Percentiles rank a stretch among this genome's conserved stretches.
Evolutionary conservation across 306 rosid genomes (phyloP).

Genomic region (Potentilla sterilis): DNA sequence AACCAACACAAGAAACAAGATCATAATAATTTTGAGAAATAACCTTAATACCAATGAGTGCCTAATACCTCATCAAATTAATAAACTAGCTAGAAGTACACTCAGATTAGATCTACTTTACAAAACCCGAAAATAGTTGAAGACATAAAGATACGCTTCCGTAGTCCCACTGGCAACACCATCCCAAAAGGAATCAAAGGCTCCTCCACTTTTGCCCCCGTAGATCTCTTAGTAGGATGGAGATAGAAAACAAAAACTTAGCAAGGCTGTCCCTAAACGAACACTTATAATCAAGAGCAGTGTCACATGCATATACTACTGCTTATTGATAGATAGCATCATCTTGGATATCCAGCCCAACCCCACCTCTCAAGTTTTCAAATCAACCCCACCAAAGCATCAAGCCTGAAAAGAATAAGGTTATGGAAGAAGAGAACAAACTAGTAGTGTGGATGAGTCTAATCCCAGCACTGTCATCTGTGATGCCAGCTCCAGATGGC

Average conservation of each 20-base stretch:
- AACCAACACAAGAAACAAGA: background rate
- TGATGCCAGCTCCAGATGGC: conserved; percentile 67
- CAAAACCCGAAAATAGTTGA: conserved; percentile 4
- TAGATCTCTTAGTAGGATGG: conserved; percentile 28
- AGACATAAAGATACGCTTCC: conserved; percentile 17
- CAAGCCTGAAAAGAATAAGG: conserved; percentile 42
- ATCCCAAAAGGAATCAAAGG: conserved; percentile 37
- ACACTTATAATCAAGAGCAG: conserved; percentile 44
- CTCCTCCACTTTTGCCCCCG: conserved; percentile 27
- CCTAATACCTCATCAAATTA: conserved; percentile 23
- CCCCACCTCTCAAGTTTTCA: conserved; percentile 24
- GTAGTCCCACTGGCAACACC: conserved; percentile 28
- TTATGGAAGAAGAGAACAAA: conserved; percentile 23
- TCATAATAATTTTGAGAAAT: background rate
- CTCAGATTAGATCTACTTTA: conserved; percentile 38
- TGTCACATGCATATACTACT: conserved; percentile 36
- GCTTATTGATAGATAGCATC: conserved; percentile 37
- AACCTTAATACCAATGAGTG: background rate
- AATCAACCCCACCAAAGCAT: conserved; percentile 58
- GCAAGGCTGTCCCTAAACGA: conserved; percentile 39
- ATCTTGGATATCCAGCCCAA: conserved; percentile 17
- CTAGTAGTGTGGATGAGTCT: conserved; percentile 24
- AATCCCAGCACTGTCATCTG: conserved; percentile 61
- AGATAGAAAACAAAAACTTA: conserved; percentile 27
- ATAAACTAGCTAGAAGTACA: conserved; percentile 17